These are phyloP conservation scores for Lentinula edodes DNA, from an alignment of 768 basidiomycete species.

Conservation along the genomic window DNA sequence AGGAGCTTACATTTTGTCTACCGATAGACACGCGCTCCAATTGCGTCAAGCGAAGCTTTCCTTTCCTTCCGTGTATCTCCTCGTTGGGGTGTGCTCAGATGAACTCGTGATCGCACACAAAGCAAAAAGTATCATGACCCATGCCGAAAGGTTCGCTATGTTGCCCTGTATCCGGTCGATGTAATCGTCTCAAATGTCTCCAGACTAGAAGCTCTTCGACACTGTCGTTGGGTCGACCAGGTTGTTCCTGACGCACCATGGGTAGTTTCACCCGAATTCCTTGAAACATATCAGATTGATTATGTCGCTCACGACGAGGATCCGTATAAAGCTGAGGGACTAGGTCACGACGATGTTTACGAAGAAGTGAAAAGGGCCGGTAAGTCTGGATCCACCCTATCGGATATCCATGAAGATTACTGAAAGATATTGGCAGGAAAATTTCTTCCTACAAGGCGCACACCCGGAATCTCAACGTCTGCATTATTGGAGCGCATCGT, in stretches of 20 bases:
- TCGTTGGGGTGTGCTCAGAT: slow-evolving; percentile 93
- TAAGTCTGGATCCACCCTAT: slow-evolving; percentile 23
- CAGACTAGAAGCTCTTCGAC: slow-evolving; percentile 86
- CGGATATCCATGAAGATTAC: not conserved
- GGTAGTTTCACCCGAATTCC: slow-evolving; percentile 77
- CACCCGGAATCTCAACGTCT: slow-evolving; percentile 92
- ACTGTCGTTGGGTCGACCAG: slow-evolving; percentile 96
- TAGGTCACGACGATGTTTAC: slow-evolving; percentile 74
- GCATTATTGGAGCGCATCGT: slow-evolving; percentile 91
- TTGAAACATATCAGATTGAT: slow-evolving; percentile 85
- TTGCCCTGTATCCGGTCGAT: not conserved
- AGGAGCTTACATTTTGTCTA: not conserved
- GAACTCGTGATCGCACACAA: slow-evolving; percentile 78
- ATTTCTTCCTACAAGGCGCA: slow-evolving; percentile 93
- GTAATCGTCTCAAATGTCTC: slow-evolving; percentile 2
- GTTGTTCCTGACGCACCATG: slow-evolving; percentile 89
- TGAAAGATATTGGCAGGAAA: slow-evolving; percentile 49
- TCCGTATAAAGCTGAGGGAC: slow-evolving; percentile 73
- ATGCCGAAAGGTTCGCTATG: slow-evolving; percentile 65
- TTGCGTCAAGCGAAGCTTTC: slow-evolving; percentile 94
- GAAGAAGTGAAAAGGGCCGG: slow-evolving; percentile 74
- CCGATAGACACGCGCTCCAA: slow-evolving; percentile 84
- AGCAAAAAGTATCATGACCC: slow-evolving; percentile 80
- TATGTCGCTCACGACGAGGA: slow-evolving; percentile 97
- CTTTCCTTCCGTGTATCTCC: slow-evolving; percentile 83